Conservation (phyloP, 164 flowering plant species). For the Sedum album region DNA sequence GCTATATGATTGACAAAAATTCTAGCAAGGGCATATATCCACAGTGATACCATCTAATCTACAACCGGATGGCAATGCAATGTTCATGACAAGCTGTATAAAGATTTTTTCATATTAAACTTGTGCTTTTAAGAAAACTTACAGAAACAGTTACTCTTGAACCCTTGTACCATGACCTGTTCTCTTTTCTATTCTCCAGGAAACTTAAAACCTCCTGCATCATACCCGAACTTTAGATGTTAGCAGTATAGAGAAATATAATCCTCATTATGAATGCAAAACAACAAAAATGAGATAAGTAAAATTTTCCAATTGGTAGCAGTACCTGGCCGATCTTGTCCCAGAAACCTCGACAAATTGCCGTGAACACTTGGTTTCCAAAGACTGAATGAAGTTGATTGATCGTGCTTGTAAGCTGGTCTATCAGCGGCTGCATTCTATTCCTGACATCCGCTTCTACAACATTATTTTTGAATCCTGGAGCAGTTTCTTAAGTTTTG, state of each 20-base stretch:
- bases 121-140: constrained; percentile 24
- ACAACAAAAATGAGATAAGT: not conserved
- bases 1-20: no score
- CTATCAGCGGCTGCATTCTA: constrained; percentile 78
- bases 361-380: constrained; percentile 65
- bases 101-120: no score
- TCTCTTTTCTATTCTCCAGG: constrained; percentile 82
- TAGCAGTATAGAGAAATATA: not conserved
- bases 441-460: constrained; percentile 62
- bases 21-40: not conserved
- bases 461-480: constrained; percentile 65
- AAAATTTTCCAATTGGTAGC: not conserved
- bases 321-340: constrained; percentile 81
- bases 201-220: constrained; percentile 72
- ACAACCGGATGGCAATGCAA: not conserved
- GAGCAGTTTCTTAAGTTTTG: constrained; percentile 77
- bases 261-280: not conserved
- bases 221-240: not conserved
- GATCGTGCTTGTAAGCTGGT: constrained; percentile 55
- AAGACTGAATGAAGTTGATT: constrained; percentile 64
- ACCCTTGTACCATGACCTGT: constrained; percentile 79
- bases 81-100: not conserved
- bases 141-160: constrained; percentile 66
- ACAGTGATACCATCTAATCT: not conserved
- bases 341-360: constrained; percentile 83